Conservation (phyloP, 768 basidiomycete genomes). For the Kwoniella botswanensis region DNA sequence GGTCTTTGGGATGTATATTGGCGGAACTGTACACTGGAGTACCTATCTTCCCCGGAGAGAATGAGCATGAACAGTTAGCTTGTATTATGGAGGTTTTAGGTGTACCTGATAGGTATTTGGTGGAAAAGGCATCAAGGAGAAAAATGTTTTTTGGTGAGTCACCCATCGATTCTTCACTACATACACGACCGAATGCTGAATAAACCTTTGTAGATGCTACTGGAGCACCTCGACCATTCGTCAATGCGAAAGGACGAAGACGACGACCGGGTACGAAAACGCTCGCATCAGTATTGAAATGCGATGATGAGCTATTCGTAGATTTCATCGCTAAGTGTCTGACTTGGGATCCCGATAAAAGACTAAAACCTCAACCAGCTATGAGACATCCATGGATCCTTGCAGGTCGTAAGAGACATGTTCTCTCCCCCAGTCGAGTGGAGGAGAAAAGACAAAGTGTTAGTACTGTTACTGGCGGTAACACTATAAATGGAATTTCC, state of each 20-base stretch:
- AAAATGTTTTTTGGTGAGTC: constrained; percentile 91
- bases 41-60: constrained; percentile 98
- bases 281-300: constrained; percentile 82
- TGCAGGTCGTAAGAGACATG: constrained; percentile 56
- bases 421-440: neutral
- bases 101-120: constrained; percentile 89
- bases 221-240: constrained; percentile 87
- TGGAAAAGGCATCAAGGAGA: constrained; percentile 90
- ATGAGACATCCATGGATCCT: constrained; percentile 88
- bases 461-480: neutral
- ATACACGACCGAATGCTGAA: neutral
- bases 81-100: constrained; percentile 99
- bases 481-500: neutral
- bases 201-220: constrained; percentile 71
- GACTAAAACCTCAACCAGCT: constrained; percentile 91
- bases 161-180: neutral
- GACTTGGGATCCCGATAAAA: constrained; percentile 96
- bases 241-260: constrained; percentile 94
- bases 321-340: constrained; percentile 97
- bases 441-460: constrained; percentile 2
- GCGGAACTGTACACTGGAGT: constrained; percentile 97
- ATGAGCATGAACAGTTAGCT: constrained; percentile 95
- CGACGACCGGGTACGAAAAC: constrained; percentile 90
- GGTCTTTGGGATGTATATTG: constrained; percentile 97
- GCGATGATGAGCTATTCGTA: constrained; percentile 91